Conservation (phyloP, 768 basidiomycete species). For the Botryobasidium botryosum region DNA sequence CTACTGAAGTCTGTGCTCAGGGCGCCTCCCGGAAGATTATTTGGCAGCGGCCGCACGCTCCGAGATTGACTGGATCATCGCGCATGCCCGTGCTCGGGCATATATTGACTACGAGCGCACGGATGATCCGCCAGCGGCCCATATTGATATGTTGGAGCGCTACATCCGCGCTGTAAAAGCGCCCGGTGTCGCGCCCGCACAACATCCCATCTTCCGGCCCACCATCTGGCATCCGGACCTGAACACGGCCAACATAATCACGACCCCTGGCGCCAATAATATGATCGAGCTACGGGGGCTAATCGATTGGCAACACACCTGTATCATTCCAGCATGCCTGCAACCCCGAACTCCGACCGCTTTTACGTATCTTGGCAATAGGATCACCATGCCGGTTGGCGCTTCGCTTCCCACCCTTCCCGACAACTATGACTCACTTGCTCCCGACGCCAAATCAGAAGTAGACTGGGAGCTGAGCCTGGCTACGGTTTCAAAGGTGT, state of each 20-base stretch:
- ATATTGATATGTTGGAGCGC: background rate
- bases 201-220: background rate
- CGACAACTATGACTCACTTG: too few relatives aligned
- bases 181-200: background rate
- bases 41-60: background rate
- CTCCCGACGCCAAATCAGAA: too few relatives aligned
- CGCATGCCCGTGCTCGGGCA: background rate
- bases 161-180: too few relatives aligned
- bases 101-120: background rate
- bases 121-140: background rate
- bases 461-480: too few relatives aligned
- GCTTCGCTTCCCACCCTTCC: too few relatives aligned
- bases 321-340: background rate
- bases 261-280: conserved; percentile 11
- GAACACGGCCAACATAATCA: conserved; percentile 11
- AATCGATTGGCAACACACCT: conserved; percentile 14
- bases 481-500: too few relatives aligned
- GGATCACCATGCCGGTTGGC: too few relatives aligned
- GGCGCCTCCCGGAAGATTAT: background rate
- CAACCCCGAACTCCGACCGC: background rate
- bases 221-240: conserved; percentile 15
- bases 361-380: background rate
- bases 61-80: background rate
- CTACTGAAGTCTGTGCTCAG: background rate
- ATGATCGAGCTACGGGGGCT: background rate